Conservation (phyloP, 1,284 basidiomycete species). For the Microbotryum violaceum region DNA sequence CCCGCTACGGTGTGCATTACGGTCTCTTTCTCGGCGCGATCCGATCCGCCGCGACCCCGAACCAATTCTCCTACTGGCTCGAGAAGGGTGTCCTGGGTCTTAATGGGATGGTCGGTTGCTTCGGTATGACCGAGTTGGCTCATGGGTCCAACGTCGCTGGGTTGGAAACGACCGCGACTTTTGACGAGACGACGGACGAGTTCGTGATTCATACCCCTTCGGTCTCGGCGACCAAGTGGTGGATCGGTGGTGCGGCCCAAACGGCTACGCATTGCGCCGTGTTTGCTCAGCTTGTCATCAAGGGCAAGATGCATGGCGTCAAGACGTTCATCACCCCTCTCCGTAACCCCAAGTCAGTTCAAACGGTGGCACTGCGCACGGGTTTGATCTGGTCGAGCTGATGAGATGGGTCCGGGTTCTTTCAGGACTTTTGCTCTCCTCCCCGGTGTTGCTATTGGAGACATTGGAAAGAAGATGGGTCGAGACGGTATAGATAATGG, state of each 20-base stretch:
- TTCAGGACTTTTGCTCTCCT: slow-evolving; percentile 43
- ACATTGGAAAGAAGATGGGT: slow-evolving; percentile 56
- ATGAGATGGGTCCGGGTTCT: neutral
- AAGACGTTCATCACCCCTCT: slow-evolving; percentile 54
- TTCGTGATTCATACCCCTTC: slow-evolving; percentile 52
- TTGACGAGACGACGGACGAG: slow-evolving; percentile 49
- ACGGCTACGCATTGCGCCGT: slow-evolving; percentile 53
- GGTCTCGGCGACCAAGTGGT: slow-evolving; percentile 50
- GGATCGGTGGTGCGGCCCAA: slow-evolving; percentile 51
- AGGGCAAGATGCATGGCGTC: slow-evolving; percentile 50
- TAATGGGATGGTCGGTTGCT: slow-evolving; percentile 52
- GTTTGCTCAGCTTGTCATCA: slow-evolving; percentile 51
- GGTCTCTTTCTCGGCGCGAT: slow-evolving; percentile 46
- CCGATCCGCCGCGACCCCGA: slow-evolving; percentile 35
- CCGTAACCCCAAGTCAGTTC: slow-evolving; percentile 47
- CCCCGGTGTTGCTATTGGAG: slow-evolving; percentile 52
- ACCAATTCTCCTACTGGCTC: slow-evolving; percentile 49
- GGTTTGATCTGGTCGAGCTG: neutral
- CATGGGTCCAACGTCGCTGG: slow-evolving; percentile 48
- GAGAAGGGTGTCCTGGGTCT: slow-evolving; percentile 49
- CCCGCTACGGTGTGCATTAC: slow-evolving; percentile 50
- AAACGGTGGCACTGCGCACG: slow-evolving; percentile 11
- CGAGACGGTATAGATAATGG: slow-evolving; percentile 51
- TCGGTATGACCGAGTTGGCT: slow-evolving; percentile 49
- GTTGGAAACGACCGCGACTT: slow-evolving; percentile 52